phyloP scores from a whole-genome alignment of 495 filamentous ascomycete species.

The Paragyromitra xinjiangensis region DNA sequence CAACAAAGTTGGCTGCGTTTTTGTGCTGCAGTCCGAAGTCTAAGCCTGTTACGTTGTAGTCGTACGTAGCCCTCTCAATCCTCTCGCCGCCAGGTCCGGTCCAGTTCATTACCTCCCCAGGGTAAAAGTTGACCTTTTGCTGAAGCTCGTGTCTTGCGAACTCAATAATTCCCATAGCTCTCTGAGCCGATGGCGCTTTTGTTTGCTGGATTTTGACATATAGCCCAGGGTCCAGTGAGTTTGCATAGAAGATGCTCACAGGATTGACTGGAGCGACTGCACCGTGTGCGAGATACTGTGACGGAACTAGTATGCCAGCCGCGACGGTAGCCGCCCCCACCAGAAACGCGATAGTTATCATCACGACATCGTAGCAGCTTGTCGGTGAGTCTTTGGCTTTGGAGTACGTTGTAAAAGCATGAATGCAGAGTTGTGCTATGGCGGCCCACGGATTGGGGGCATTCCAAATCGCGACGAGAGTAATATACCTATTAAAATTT shows the following conservation, averaged over 20 bases:
- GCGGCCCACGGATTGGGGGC: conserved; percentile 13
- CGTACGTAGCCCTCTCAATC: not conserved
- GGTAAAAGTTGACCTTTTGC: not conserved
- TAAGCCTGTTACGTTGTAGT: conserved; percentile 13
- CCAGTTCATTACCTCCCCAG: not conserved
- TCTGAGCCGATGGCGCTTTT: not conserved
- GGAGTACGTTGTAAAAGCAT: conserved; percentile 6
- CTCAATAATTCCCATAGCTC: conserved; percentile 3
- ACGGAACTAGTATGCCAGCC: conserved; percentile 5
- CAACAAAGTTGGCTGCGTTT: not conserved
- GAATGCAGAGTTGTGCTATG: not conserved
- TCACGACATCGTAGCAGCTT: not conserved
- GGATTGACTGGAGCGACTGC: conserved; percentile 19
- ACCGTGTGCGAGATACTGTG: conserved; percentile 7
- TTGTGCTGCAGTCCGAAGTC: conserved; percentile 24
- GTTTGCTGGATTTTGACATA: not conserved
- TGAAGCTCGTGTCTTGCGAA: not conserved
- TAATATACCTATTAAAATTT: conserved; percentile 27
- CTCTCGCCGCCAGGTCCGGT: conserved; percentile 1
- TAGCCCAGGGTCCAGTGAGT: not conserved
- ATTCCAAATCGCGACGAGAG: conserved; percentile 25
- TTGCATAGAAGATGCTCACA: not conserved
- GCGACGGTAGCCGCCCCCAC: not conserved
- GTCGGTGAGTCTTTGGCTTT: not conserved
- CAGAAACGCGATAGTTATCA: not conserved